A percentile compares a stretch with the other conserved stretches of the same genome.
Conservation (phyloP, 192 early-diverging fungal species). For the Cetraspora pellucida region DNA sequence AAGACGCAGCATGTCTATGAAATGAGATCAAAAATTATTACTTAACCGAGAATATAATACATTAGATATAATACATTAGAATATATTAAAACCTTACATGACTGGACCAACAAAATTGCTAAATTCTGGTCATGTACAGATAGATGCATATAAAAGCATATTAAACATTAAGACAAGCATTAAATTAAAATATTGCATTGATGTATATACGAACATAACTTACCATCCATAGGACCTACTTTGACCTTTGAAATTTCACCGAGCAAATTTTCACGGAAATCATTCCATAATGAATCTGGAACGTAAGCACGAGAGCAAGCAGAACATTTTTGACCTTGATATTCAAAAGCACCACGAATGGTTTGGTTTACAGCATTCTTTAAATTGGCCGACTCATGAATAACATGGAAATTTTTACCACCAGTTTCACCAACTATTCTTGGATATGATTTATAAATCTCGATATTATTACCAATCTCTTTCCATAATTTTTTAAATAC, state of each 20-base stretch:
- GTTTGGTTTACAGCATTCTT: constrained; percentile 84
- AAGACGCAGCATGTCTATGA: constrained; percentile 51
- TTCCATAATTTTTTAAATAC: constrained; percentile 95
- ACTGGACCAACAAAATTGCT: constrained; percentile 87
- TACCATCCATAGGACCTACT: constrained; percentile 76
- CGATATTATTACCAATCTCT: constrained; percentile 88
- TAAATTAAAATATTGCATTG: too few relatives aligned
- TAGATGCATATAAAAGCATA: too few relatives aligned
- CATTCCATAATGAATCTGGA: constrained; percentile 77
- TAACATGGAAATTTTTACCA: constrained; percentile 98
- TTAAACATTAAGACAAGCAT: too few relatives aligned
- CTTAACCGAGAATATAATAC: not conserved
- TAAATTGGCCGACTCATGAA: constrained; percentile 81
- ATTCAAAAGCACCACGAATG: constrained; percentile 93
- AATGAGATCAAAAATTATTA: not conserved
- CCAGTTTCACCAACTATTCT: constrained; percentile 98
- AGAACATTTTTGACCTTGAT: constrained; percentile 98
- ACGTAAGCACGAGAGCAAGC: constrained; percentile 92
- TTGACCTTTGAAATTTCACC: constrained; percentile 75
- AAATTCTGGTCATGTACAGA: constrained; percentile 70
- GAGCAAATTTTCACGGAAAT: constrained; percentile 71
- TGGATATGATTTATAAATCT: constrained; percentile 89
- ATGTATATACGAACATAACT: too few relatives aligned
- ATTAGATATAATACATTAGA: not conserved
- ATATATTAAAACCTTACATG: constrained; percentile 64